Evolutionary conservation across 2,329 filamentous ascomycete species (phyloP), one percentile per base, ranked within the genome.

Genomic region (Epichloe gansuensis): DNA sequence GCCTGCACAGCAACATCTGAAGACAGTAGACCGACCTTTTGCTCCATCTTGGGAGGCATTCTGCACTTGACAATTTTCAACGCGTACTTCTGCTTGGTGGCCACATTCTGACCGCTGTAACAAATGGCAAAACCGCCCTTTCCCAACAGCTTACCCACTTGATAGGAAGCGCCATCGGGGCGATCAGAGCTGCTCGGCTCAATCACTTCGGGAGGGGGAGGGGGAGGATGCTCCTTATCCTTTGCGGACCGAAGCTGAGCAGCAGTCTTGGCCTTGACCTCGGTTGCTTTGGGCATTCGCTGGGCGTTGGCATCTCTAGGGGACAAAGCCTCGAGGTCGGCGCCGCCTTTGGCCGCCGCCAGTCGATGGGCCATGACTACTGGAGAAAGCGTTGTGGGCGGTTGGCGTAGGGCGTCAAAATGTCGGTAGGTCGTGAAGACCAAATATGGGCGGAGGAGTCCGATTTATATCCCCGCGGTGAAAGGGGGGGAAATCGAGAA

Each of bases 121-220:
- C 86, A 90, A 55, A 90, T 85, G 57, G 87, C 87, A 63, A 91
- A 91, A 9, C 87, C 87, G 46, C 87, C 87, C 68, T 88, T 90
- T 27, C 87, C 87, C 53, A 91, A 74, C 63, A 87, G 74, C 60
- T 81, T 81, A 53, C 85, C 85, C 35, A 87, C 81, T 60, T 84
- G 79, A 71, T 90, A 91, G 47, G 82, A 75, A 51, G 84, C 80
- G 51, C 85, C 85, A 69, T 83, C 74, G 52, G 75, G 78, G 51
- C 84, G 82, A 65, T 89, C 85, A 51, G 74, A 71, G 62, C 85
- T 85, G 46, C 84, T 74, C 21, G 81, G 81, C 64, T 84, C 81
- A 23, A 69, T 66, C 45, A 84, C 76, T 56, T 78, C 70, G 9
- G 72, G 62, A 13, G 81, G 81, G n/a, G 81, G 81, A 35, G 81